These are phyloP conservation scores for Pelomyxa schiedti DNA, from an alignment of 78 protist genomes.

Conservation along the genomic window DNA sequence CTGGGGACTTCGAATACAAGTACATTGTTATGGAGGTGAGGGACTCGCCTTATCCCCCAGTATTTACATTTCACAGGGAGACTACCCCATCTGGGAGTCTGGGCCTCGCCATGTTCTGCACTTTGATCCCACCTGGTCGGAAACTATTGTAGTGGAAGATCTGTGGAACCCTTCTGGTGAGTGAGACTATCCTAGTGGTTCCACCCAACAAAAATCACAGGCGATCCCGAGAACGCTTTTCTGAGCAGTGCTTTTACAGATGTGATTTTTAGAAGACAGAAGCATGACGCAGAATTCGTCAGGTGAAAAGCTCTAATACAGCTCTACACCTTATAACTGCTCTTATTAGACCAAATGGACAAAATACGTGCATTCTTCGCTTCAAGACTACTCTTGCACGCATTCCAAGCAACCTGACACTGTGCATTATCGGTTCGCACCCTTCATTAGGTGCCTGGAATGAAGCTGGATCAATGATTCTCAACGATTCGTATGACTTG, in stretches of 20 bases:
- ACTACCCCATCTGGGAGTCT: background rate
- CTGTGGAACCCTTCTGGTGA: background rate
- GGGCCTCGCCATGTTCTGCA: background rate
- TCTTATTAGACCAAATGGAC: background rate
- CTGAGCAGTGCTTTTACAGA: background rate
- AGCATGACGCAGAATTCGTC: background rate
- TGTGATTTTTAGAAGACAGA: background rate
- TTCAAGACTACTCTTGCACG: no score
- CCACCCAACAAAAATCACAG: no score
- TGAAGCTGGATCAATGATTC: background rate
- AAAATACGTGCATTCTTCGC: background rate
- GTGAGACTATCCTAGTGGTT: no score
- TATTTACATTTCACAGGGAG: background rate
- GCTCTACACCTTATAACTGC: no score
- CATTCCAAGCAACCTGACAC: no score
- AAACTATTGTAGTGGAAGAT: background rate
- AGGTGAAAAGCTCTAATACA: background rate
- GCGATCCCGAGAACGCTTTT: background rate
- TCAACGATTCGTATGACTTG: background rate
- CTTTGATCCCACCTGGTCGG: background rate
- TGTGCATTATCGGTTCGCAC: background rate
- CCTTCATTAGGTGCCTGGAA: background rate
- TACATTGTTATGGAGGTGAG: conserved; percentile 9
- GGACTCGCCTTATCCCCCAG: background rate
- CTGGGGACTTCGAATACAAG: conserved; percentile 18